phyloP scores from a whole-genome alignment of 495 filamentous ascomycete species.

The Neurospora sp. region DNA sequence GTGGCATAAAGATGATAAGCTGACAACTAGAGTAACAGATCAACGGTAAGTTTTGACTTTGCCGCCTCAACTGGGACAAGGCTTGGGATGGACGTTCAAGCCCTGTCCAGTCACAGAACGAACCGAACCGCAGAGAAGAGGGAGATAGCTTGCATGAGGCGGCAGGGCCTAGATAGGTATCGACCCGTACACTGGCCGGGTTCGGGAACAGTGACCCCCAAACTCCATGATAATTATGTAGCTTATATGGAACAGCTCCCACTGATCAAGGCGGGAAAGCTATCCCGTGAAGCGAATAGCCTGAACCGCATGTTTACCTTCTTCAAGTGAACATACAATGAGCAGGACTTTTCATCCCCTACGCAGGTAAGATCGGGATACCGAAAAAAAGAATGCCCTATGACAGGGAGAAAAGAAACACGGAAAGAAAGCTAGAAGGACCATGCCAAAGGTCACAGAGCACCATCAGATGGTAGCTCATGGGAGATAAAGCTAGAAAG shows the following conservation, averaged over 20 bases:
- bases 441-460: not conserved
- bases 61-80: not conserved
- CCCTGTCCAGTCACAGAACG: not conserved
- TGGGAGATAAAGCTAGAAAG: not conserved
- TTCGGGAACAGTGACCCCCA: not conserved
- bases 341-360: not conserved
- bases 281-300: not conserved
- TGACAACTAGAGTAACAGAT: not conserved
- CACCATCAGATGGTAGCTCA: not conserved
- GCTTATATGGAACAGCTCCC: not conserved
- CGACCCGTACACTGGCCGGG: not conserved
- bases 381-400: not conserved
- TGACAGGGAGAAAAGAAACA: not conserved
- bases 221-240: not conserved
- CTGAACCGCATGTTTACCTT: not conserved
- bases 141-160: not conserved
- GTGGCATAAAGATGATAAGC: not conserved
- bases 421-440: not conserved
- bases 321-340: not conserved
- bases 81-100: not conserved
- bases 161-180: not conserved
- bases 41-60: not conserved
- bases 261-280: not conserved
- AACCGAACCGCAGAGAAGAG: not conserved
- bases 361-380: not conserved